Evolutionary conservation across 2,329 filamentous ascomycete species (phyloP).

Genomic region (Colletotrichum phormii): DNA sequence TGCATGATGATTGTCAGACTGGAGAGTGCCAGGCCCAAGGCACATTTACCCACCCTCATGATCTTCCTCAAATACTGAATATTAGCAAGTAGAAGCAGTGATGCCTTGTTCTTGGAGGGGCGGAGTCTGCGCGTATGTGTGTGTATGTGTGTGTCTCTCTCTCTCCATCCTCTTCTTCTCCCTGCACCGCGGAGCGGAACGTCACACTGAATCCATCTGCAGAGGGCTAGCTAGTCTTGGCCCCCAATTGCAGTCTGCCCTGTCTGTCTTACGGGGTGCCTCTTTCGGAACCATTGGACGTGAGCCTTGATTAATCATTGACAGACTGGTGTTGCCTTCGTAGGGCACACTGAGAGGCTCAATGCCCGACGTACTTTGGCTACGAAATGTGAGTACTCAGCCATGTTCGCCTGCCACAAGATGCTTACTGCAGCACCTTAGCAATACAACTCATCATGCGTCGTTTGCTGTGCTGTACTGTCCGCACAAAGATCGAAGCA

Average conservation of each 20-base stretch:
- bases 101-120: conserved; percentile 9
- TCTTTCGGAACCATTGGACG: not conserved
- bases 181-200: conserved; percentile 23
- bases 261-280: not conserved
- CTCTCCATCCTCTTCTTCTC: not conserved
- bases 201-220: conserved; percentile 6
- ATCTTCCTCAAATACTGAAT: not conserved
- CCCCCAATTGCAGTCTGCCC: conserved; percentile 5
- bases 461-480: not conserved
- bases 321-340: not conserved
- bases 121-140: conserved; percentile 22
- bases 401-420: not conserved
- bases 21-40: not conserved
- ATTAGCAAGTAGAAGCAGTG: not conserved
- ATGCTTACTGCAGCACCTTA: not conserved
- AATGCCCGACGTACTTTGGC: not conserved
- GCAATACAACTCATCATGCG: not conserved
- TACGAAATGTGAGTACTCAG: not conserved
- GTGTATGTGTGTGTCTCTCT: not conserved
- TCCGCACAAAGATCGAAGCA: not conserved
- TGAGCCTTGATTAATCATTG: not conserved
- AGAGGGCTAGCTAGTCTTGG: not conserved
- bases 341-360: not conserved
- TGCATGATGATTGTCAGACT: conserved; percentile 3
- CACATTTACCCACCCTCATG: not conserved